Base-by-base conservation (phyloP, 2,329 filamentous ascomycete species). In the Dactylellina leptospora region DNA sequence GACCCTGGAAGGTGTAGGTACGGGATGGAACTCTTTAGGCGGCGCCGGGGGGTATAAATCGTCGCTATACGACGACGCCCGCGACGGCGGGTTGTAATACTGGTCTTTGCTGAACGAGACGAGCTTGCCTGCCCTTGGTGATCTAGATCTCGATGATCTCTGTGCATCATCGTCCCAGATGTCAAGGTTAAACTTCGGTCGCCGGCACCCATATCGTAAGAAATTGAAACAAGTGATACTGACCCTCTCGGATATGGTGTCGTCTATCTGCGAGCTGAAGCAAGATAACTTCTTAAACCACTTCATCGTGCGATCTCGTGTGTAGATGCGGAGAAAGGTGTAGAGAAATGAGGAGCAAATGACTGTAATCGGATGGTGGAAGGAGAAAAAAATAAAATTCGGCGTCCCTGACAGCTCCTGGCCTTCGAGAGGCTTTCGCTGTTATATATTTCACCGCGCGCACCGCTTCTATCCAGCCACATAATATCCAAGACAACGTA, bases 401-500 rank as follows among this genome's bases (percentile, higher is more conserved):
- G 30, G 13, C 13, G 30, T 33, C 13, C 30, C 30, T 33, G 30
- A 33, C 30, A 33, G 30, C 30, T 33, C 30, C 30, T 33, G 6
- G 30, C 6, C 6, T 33, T 13, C 30, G 30, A 6, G 30, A 6
- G 30, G 30, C 6, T 6, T 33, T 13, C 11, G 40, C 30, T 44
- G 27, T 60, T 60, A 30, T 60, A 27, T 22, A 28, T 18, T 20
- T 20, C 20, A 9, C 20, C 18, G 40, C 36, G 28, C 36, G 47
- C 33, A 23, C 53, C 9, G 13, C 50, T 64, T 22, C 36, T 18
- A n/a, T 51, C 60, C 61, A 66, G 61, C 61, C 61, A 66, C 61
- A 45, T 48, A 55, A 63, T 63, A 62, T 42, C 28, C 22, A 51
- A 44, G 44, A 47, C 13, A n/a, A 23, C 25, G 13, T 40, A 40